These are phyloP conservation scores for Penicillium brasilianum DNA, from an alignment of 2,329 filamentous ascomycete genomes.

Conservation along the genomic window DNA sequence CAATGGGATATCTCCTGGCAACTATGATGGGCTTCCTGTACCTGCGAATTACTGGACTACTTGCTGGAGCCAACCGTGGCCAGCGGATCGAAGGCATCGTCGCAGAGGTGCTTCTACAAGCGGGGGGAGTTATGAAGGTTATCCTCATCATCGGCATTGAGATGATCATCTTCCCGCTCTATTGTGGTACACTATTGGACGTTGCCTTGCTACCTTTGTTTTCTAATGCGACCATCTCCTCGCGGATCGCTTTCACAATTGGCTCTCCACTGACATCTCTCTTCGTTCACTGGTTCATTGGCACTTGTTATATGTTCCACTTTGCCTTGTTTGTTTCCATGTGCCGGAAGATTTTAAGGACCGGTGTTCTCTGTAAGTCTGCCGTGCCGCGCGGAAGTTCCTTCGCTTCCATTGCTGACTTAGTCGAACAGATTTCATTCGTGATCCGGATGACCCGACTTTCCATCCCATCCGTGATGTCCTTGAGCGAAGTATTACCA, in stretches of 20 bases:
- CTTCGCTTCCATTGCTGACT: neutral
- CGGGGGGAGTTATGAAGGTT: conserved; percentile 95
- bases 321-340: conserved; percentile 98
- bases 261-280: conserved; percentile 85
- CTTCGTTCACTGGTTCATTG: conserved; percentile 98
- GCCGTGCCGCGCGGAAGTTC: conserved; percentile 1
- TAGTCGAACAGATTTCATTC: conserved; percentile 75
- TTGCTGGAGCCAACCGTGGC: conserved; percentile 63
- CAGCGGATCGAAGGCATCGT: conserved; percentile 70
- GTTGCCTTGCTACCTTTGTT: conserved; percentile 88
- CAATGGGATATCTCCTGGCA: conserved; percentile 80
- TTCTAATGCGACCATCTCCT: conserved; percentile 75
- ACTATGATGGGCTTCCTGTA: conserved; percentile 78
- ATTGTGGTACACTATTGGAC: conserved; percentile 91
- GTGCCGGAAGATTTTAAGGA: conserved; percentile 97
- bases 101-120: conserved; percentile 85
- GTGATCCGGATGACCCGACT: conserved; percentile 96
- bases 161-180: conserved; percentile 96
- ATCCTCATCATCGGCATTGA: conserved; percentile 98
- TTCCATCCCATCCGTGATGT: conserved; percentile 98
- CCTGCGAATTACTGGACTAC: conserved; percentile 71
- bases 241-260: conserved; percentile 77
- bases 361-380: conserved; percentile 82
- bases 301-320: conserved; percentile 99
- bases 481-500: conserved; percentile 86